Conservation (phyloP, 2,329 filamentous ascomycete genomes). For the Nigrograna mackinnonii region DNA sequence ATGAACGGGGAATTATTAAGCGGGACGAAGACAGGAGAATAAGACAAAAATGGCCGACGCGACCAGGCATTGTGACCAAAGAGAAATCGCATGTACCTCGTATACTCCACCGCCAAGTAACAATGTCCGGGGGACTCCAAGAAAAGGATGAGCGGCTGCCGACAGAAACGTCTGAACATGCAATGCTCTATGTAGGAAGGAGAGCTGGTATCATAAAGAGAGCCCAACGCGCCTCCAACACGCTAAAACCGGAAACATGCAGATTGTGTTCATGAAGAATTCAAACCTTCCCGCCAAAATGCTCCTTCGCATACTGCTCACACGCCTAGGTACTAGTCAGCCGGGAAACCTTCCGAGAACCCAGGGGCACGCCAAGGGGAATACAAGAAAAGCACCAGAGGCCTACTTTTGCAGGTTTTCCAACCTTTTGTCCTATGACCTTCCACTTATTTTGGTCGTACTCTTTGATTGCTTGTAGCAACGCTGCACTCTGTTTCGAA, state of each 20-base stretch:
- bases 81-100: slow-evolving; percentile 17
- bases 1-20: slow-evolving; percentile 5
- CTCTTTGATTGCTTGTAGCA: slow-evolving; percentile 95
- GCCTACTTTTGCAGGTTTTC: slow-evolving; percentile 91
- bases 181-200: slow-evolving; percentile 30
- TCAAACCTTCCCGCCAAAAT: slow-evolving; percentile 66
- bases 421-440: slow-evolving; percentile 92
- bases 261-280: slow-evolving; percentile 44
- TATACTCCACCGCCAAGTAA: slow-evolving; percentile 27
- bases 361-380: not conserved
- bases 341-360: slow-evolving; percentile 9
- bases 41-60: too few relatives aligned
- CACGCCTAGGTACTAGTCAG: slow-evolving; percentile 62
- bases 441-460: slow-evolving; percentile 99
- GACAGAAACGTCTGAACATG: slow-evolving; percentile 30
- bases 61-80: slow-evolving; percentile 25
- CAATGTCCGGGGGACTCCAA: slow-evolving; percentile 22
- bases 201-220: slow-evolving; percentile 44
- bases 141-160: slow-evolving; percentile 30
- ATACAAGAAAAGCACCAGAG: slow-evolving; percentile 9
- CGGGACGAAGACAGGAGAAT: not conserved
- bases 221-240: slow-evolving; percentile 28
- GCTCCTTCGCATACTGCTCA: slow-evolving; percentile 94
- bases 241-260: slow-evolving; percentile 39
- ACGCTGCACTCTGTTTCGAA: slow-evolving; percentile 66